Base-by-base conservation (phyloP, 345 rosid species). In the Linum tenue region DNA sequence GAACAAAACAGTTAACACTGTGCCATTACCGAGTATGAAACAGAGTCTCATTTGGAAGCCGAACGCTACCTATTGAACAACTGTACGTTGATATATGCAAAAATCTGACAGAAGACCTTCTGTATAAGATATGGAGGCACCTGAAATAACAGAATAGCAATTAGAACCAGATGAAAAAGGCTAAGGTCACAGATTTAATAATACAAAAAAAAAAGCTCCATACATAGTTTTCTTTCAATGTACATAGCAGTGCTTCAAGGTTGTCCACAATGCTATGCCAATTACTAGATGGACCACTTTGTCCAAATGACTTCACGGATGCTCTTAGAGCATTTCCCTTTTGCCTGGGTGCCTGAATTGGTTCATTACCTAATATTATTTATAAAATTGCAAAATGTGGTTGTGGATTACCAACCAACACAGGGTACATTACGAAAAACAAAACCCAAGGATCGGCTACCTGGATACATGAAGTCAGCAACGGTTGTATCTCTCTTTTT, bases 51-150 rank as follows among this genome's bases (percentile, higher is more conserved):
- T 15, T 36, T 39, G n/a, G 14, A 38, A 16, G 31, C 31, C 42
- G 15, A 11, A 68, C 9, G 53, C 31, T 14, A 74, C 78, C 78
- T 70, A 57, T 74, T 74, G 59, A 74, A 74, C 56, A 74, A 60
- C 40, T 70, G 78, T 12, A 66, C 56, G 59, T 66, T 74, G 37
- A 70, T 66, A 61, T 70, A 44, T 48, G 68, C 57, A 44, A 74
- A 74, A 62, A 59, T 48, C 59, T 74, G 74, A 63, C 56, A 8
- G 59, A 66, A 62, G 41, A 66, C 58, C 67, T 70, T 74, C 58
- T 66, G 65, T 11, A 58, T 67, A 50, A 70, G 71, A 62, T 69
- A 9, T 42, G 70, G 50, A 63, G 78, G 57, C 41, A 70, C 78
- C 78, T 74, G 55, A 36, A 60, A 59, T 11, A 41, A 59, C 38